Evolutionary conservation across 2,329 filamentous ascomycete genomes (phyloP).

Genomic region (Davidsoniella neocaledoniae): DNA sequence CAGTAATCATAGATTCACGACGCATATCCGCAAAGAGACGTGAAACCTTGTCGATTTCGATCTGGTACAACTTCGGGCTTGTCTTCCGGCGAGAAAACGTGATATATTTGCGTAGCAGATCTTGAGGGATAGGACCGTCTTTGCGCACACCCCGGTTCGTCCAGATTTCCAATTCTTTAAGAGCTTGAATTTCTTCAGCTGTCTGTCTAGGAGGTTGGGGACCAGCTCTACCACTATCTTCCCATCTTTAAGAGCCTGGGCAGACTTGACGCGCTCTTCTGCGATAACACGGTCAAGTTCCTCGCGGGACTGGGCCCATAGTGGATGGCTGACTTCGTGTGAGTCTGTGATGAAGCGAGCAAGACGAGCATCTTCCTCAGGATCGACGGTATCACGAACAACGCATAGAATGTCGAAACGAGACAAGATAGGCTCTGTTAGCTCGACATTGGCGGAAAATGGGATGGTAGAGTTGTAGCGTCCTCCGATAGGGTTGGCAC

Average conservation of each 20-base stretch:
- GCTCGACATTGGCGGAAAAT: slow-evolving; percentile 88
- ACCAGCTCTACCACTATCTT: slow-evolving; percentile 3
- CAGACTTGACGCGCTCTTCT: slow-evolving; percentile 25
- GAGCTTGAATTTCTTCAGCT: slow-evolving; percentile 23
- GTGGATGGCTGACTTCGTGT: slow-evolving; percentile 76
- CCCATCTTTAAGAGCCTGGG: slow-evolving; percentile 4
- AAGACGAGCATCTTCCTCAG: slow-evolving; percentile 77
- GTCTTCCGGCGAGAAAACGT: slow-evolving; percentile 83
- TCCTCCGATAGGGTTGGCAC: slow-evolving; percentile 89
- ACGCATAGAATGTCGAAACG: slow-evolving; percentile 97
- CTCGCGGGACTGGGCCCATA: slow-evolving; percentile 26
- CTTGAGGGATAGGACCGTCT: slow-evolving; percentile 69
- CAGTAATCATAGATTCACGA: slow-evolving; percentile 78
- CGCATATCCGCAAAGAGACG: slow-evolving; percentile 93
- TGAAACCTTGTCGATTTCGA: slow-evolving; percentile 94
- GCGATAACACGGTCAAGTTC: slow-evolving; percentile 41
- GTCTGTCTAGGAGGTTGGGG: slow-evolving; percentile 23
- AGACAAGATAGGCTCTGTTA: slow-evolving; percentile 92
- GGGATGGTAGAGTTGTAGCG: slow-evolving; percentile 94
- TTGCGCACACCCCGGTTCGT: slow-evolving; percentile 17
- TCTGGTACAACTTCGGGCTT: slow-evolving; percentile 84
- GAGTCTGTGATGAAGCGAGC: slow-evolving; percentile 91
- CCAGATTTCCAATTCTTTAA: slow-evolving; percentile 20
- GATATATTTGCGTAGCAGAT: slow-evolving; percentile 88
- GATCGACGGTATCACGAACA: slow-evolving; percentile 88